These are phyloP conservation scores for Alternaria dauci DNA, from an alignment of 2,329 filamentous ascomycete species.

Conservation along the genomic window DNA sequence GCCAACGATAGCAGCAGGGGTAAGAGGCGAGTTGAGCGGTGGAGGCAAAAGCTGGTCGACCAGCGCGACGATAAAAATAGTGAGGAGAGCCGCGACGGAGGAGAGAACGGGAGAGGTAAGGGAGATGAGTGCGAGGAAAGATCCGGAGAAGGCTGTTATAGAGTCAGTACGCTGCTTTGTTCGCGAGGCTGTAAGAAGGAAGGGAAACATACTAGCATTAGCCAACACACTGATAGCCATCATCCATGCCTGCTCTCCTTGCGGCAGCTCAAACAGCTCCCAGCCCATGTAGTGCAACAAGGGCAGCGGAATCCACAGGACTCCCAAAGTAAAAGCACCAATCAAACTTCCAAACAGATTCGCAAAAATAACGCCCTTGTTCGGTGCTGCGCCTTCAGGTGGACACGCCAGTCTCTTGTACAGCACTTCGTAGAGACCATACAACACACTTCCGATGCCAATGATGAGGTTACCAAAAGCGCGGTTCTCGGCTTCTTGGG, in stretches of 20 bases:
- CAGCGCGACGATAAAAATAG: conserved; percentile 94
- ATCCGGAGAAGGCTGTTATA: conserved; percentile 77
- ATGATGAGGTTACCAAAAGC: conserved; percentile 91
- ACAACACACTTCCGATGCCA: conserved; percentile 86
- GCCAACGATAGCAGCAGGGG: conserved; percentile 78
- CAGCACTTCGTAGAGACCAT: conserved; percentile 95
- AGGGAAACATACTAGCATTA: conserved; percentile 73
- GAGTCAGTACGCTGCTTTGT: conserved; percentile 15
- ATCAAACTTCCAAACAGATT: conserved; percentile 91
- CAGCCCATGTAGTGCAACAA: conserved; percentile 79
- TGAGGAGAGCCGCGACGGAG: conserved; percentile 90
- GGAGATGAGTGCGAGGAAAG: conserved; percentile 90
- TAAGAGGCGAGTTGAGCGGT: conserved; percentile 73
- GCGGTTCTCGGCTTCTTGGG: conserved; percentile 69
- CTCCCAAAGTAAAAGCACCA: conserved; percentile 81
- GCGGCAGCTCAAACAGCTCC: conserved; percentile 84
- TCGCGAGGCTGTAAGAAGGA: conserved; percentile 1
- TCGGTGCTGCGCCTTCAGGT: conserved; percentile 82
- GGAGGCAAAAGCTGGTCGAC: conserved; percentile 85
- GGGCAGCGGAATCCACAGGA: conserved; percentile 92
- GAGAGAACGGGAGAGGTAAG: conserved; percentile 92
- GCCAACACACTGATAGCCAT: conserved; percentile 81
- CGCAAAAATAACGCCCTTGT: conserved; percentile 94
- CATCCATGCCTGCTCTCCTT: conserved; percentile 79
- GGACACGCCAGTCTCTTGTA: conserved; percentile 96